Base-by-base conservation (phyloP, 2,329 filamentous ascomycete genomes). In the Thielaviopsis ethacetica region DNA sequence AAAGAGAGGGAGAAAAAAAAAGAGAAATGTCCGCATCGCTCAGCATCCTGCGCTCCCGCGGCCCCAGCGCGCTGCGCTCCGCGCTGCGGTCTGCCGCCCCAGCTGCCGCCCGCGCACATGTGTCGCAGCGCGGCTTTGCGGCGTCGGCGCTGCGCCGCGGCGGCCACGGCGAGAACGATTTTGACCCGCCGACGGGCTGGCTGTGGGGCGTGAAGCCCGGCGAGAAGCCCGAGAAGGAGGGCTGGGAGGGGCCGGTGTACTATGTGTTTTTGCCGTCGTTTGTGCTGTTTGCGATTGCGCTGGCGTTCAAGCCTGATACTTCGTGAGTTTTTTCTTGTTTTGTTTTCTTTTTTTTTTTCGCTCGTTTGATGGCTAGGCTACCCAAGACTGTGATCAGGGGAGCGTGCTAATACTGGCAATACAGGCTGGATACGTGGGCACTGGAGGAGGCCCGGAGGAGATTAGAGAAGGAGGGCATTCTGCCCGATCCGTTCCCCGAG, bases 401-500 rank as follows among this genome's bases (percentile, higher is more conserved):
- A 30, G 22, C 54, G 22, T 22, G n/a, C 15, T 44, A 44, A 24
- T 27, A 17, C 17, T n/a, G 3, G 3, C 21, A 5, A 5, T 50
- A 3, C 67, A 98, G 93, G 72, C 96, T 98, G 82, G 93, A 97
- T 78, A 97, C 91, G 59, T 98, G 93, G 93, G 93, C 93, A 63
- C 83, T 98, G 51, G 93, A 98, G 75, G 93, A 98, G 76, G 93
- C 93, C 57, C 82, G 93, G 69, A 82, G 93, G 76, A 82, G 93
- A 76, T 83, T 98, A 80, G 93, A 98, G 76, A 86, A 84, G 62
- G 93, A 98, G 77, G 93, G 93, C 62, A 91, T 97, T 69, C 75
- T 97, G 68, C 82, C 88, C 68, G 91, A 96, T 68, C 85, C 87
- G 49, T 72, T 74, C 59, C 73, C 80, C 61, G 78, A 83, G 71